These are phyloP conservation scores for Sporothrix humicola DNA, from an alignment of 2,329 filamentous ascomycete species.

Conservation along the genomic window DNA sequence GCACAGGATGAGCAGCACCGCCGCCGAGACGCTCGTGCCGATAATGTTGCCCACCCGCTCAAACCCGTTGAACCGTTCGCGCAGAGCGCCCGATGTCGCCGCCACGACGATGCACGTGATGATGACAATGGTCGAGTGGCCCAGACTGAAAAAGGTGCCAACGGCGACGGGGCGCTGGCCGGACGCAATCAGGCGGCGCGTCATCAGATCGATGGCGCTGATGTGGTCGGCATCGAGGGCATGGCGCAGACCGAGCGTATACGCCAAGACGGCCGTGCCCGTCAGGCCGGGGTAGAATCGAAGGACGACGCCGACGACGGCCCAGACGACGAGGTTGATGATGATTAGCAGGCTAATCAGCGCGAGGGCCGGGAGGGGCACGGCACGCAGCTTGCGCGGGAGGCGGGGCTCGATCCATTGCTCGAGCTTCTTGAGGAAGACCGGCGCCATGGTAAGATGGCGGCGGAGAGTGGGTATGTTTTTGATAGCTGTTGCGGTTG, in stretches of 20 bases:
- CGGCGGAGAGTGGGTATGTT: neutral
- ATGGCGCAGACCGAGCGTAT: constrained; percentile 87
- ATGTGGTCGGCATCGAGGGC: constrained; percentile 96
- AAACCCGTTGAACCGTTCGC: constrained; percentile 80
- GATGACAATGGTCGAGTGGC: constrained; percentile 91
- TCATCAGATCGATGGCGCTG: constrained; percentile 91
- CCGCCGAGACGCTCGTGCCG: constrained; percentile 83
- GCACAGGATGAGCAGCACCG: constrained; percentile 81
- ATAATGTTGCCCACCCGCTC: constrained; percentile 83
- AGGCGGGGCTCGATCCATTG: constrained; percentile 35
- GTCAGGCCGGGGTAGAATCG: constrained; percentile 66
- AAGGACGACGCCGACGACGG: constrained; percentile 58
- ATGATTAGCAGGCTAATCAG: constrained; percentile 58
- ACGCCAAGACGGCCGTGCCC: constrained; percentile 81
- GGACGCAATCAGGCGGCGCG: constrained; percentile 81
- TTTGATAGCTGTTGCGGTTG: neutral
- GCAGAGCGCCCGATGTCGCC: constrained; percentile 83
- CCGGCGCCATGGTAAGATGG: constrained; percentile 12
- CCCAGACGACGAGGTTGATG: constrained; percentile 63
- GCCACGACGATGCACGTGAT: constrained; percentile 91
- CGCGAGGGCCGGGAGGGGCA: constrained; percentile 48
- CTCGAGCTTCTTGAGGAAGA: constrained; percentile 20
- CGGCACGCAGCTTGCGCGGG: constrained; percentile 41
- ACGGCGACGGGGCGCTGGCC: constrained; percentile 89
- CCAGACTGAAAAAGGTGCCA: constrained; percentile 91